A percentile compares a stretch with the other conserved stretches of the same genome.
phyloP scores from a whole-genome alignment of 1,139 yeast species.

The Schwanniomyces etchellsii region DNA sequence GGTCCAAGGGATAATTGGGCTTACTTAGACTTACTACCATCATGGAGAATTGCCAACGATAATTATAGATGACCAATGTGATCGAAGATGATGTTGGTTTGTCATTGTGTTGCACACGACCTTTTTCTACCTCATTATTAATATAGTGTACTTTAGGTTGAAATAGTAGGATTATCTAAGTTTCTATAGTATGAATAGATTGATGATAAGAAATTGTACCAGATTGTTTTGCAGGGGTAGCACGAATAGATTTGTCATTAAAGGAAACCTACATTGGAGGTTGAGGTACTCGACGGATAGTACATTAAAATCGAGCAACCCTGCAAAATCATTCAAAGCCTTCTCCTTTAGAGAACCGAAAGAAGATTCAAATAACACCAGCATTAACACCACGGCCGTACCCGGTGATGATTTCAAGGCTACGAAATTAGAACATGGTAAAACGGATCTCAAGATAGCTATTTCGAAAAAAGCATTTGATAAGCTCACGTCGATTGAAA shows the following conservation, averaged over 20 bases:
- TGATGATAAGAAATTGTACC: constrained; percentile 1
- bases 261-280: background rate
- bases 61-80: constrained; percentile 14
- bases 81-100: background rate
- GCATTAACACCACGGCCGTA: constrained; percentile 9
- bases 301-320: background rate
- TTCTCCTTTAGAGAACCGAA: constrained; percentile 22
- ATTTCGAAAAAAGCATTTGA: constrained; percentile 36
- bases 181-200: background rate
- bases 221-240: too few species aligned
- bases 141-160: background rate
- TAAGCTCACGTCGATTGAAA: constrained; percentile 53
- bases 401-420: constrained; percentile 24
- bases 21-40: constrained; percentile 67
- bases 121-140: background rate
- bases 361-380: constrained; percentile 3
- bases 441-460: constrained; percentile 31
- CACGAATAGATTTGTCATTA: background rate
- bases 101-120: constrained; percentile 1
- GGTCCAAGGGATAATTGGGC: constrained; percentile 67
- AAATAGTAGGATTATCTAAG: background rate
- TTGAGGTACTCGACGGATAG: background rate
- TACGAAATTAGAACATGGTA: constrained; percentile 29
- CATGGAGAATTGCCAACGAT: constrained; percentile 59
- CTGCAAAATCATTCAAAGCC: constrained; percentile 18